A percentile compares a stretch with the other conserved stretches of the same genome.
phyloP scores from a whole-genome alignment of 768 basidiomycete species.

The Leucocoprinus leucothites region DNA sequence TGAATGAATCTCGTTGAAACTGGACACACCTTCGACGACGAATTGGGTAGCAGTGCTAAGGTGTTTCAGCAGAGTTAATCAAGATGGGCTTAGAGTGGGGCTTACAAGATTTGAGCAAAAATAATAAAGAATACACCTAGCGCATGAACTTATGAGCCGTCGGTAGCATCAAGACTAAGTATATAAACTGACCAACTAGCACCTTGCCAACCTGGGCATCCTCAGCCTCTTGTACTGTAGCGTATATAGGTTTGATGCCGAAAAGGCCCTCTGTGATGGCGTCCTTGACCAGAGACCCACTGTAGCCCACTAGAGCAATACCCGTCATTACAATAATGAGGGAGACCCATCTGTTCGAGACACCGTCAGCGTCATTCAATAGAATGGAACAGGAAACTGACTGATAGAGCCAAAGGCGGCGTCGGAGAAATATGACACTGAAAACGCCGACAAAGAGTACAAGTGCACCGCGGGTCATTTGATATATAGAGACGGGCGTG shows the following conservation, averaged over 20 bases:
- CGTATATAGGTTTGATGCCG: slow-evolving; percentile 29
- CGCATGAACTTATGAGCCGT: slow-evolving; percentile 14
- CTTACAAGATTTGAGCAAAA: slow-evolving; percentile 94
- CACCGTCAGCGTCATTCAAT: neutral
- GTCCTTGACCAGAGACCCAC: slow-evolving; percentile 85
- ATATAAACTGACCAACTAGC: slow-evolving; percentile 57
- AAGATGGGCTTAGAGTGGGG: slow-evolving; percentile 16
- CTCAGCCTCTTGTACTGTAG: slow-evolving; percentile 44
- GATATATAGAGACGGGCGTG: slow-evolving; percentile 96
- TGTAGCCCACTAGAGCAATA: slow-evolving; percentile 81
- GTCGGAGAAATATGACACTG: slow-evolving; percentile 86
- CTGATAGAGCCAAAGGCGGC: slow-evolving; percentile 88
- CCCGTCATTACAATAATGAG: slow-evolving; percentile 86
- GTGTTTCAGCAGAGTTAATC: slow-evolving; percentile 8
- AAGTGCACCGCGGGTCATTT: slow-evolving; percentile 92
- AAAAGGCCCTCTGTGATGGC: slow-evolving; percentile 46
- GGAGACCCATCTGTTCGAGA: slow-evolving; percentile 72
- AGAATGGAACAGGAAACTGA: slow-evolving; percentile 28
- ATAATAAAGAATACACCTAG: slow-evolving; percentile 87
- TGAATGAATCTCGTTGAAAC: neutral
- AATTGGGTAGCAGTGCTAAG: slow-evolving; percentile 86
- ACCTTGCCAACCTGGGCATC: slow-evolving; percentile 66
- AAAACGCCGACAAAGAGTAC: slow-evolving; percentile 92
- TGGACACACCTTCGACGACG: slow-evolving; percentile 69
- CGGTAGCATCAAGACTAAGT: slow-evolving; percentile 16